These are phyloP conservation scores for Claviceps spartinae DNA, from an alignment of 2,329 filamentous ascomycete genomes.

Conservation along the genomic window DNA sequence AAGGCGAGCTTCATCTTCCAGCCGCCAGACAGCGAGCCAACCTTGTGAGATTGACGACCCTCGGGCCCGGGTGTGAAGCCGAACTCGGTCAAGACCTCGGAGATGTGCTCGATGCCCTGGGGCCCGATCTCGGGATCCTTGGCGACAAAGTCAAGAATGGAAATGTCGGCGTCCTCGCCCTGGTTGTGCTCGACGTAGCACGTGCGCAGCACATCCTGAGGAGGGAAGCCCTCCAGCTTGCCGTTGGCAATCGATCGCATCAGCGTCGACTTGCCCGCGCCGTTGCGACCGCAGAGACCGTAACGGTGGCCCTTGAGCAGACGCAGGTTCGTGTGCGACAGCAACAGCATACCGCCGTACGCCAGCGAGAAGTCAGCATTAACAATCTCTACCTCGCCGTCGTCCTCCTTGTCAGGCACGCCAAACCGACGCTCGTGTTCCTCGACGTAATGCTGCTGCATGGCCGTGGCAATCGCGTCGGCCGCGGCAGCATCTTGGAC, in stretches of 20 bases:
- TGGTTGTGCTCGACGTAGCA: conserved; percentile 99
- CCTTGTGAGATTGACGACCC: conserved; percentile 75
- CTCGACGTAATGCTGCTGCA: conserved; percentile 66
- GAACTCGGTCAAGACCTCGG: conserved; percentile 73
- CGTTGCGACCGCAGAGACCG: conserved; percentile 91
- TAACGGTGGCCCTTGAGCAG: conserved; percentile 95
- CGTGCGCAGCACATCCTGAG: conserved; percentile 81
- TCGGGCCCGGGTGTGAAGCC: conserved; percentile 86
- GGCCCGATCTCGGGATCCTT: conserved; percentile 79
- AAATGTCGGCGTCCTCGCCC: conserved; percentile 92
- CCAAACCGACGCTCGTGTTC: conserved; percentile 85
- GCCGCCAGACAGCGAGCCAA: conserved; percentile 89
- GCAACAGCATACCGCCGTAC: conserved; percentile 91
- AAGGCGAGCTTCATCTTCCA: conserved; percentile 99
- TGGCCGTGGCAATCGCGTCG: conserved; percentile 52
- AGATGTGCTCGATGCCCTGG: conserved; percentile 69
- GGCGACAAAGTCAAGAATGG: conserved; percentile 81
- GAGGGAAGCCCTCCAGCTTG: conserved; percentile 93
- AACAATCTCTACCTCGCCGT: conserved; percentile 89
- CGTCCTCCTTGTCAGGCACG: conserved; percentile 71
- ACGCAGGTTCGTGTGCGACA: conserved; percentile 90
- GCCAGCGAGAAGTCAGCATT: conserved; percentile 96
- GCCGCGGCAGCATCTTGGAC: conserved; percentile 46
- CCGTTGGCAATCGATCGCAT: conserved; percentile 94
- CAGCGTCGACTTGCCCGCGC: conserved; percentile 95